Evolutionary conservation across 2,329 filamentous ascomycete genomes (phyloP).

Genomic region (Colletotrichum echinochloae): DNA sequence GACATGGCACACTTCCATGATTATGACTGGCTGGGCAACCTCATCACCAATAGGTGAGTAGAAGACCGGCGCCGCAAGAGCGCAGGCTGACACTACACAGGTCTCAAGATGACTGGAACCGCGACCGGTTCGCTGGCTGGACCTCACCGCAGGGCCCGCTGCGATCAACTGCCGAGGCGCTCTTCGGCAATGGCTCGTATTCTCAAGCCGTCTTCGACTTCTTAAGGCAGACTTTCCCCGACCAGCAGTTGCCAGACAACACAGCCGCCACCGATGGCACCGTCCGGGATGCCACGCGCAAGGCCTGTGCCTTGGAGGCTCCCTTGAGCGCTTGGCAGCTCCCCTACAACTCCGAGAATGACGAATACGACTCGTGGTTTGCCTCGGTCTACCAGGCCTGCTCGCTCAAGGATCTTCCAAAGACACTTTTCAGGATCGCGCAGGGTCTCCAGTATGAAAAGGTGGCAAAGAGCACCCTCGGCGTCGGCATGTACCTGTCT

Average conservation of each 20-base stretch:
- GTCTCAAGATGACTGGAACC: constrained; percentile 22
- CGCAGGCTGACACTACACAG: constrained; percentile 9
- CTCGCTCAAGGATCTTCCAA: constrained; percentile 27
- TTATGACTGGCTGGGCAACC: constrained; percentile 35
- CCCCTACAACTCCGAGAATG: constrained; percentile 35
- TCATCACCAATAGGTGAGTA: constrained; percentile 35
- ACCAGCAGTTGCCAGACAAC: constrained; percentile 10
- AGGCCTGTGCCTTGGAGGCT: constrained; percentile 23
- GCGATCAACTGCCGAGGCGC: constrained; percentile 26
- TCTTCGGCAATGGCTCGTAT: constrained; percentile 36
- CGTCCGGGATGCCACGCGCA: not conserved
- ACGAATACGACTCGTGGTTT: constrained; percentile 34
- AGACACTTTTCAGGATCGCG: constrained; percentile 29
- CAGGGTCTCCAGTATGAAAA: constrained; percentile 28
- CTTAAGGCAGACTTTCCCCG: constrained; percentile 26
- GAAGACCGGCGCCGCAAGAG: not conserved
- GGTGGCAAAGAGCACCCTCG: constrained; percentile 36
- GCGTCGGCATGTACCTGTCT: constrained; percentile 38
- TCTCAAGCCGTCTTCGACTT: constrained; percentile 25
- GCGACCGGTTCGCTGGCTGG: constrained; percentile 28
- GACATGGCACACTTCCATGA: constrained; percentile 40
- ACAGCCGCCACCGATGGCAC: constrained; percentile 1
- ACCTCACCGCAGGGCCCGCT: constrained; percentile 29
- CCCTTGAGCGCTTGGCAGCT: constrained; percentile 33
- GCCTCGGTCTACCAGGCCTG: constrained; percentile 32